A percentile compares a stretch with the other conserved stretches of the same genome.
Conservation (phyloP, 73 alveolate genomes). For the Paramecium biaurelia region DNA sequence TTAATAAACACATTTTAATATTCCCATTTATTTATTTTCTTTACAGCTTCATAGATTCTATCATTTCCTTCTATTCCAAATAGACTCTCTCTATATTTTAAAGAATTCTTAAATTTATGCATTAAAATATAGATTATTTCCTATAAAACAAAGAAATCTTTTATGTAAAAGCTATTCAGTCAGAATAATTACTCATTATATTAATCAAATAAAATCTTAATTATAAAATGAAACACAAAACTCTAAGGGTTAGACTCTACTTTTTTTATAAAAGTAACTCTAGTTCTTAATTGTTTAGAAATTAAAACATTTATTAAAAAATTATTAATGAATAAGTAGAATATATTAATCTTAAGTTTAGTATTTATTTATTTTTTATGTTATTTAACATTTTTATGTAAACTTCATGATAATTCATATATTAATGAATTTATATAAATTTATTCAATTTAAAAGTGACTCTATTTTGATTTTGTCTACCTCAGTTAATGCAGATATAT, state of each 20-base stretch:
- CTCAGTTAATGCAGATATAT: slow-evolving; percentile 6
- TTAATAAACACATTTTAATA: neutral
- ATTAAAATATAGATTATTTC: neutral
- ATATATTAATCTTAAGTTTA: too few species aligned
- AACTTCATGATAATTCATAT: too few species aligned
- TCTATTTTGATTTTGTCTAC: neutral
- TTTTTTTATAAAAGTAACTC: too few species aligned
- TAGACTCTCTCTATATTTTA: neutral
- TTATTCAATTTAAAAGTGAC: slow-evolving; percentile 10
- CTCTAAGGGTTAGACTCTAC: neutral
- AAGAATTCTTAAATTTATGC: neutral
- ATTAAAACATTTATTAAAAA: too few species aligned
- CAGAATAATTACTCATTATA: neutral
- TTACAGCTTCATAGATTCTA: neutral
- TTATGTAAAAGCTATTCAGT: too few species aligned
- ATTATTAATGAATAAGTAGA: neutral
- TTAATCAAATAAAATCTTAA: too few species aligned
- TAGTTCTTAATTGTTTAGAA: neutral
- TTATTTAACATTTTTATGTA: neutral
- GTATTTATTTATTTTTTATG: too few species aligned
- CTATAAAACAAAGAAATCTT: too few species aligned
- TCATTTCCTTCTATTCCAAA: neutral
- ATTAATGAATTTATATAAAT: neutral
- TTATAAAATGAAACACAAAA: neutral
- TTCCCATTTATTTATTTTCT: neutral